Base-by-base conservation (phyloP, 1,139 yeast species). In the Diutina rugosa region DNA sequence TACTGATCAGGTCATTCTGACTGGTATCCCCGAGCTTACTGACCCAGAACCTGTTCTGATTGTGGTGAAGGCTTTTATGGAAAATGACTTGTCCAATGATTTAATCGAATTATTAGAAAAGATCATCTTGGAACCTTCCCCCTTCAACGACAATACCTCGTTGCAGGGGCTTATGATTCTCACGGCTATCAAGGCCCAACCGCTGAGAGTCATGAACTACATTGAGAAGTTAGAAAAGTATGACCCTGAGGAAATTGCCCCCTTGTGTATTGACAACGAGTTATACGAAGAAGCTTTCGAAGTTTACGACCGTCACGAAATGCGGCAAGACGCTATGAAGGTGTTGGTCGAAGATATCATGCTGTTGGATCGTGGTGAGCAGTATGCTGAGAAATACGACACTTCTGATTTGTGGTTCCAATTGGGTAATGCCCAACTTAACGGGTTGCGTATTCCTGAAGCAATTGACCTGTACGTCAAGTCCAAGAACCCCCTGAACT, bases 51-150 rank as follows among this genome's bases (percentile, higher is more conserved):
- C 97, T 57, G 90, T 93, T 61, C 90, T 98, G 9, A 78, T 93
- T 63, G 93, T 97, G 38, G 99, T 93, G 57, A 93, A 91, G 76
- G 95, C 98, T 0, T 91, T 93, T 69, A 90, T 95, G 98, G 90
- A 87, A 62, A 95, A 93, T 61, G 96, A 91, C 62, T 79, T 93
- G 69, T 96, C 97, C 55, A 81, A 83, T 62, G 99, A 95, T 72
- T 82, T 93, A 68, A 89, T 93, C 69, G 99, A 93, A 73, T 80
- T 93, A 62, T 78, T 93, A 64, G 99, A 93, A 72, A 93, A 93
- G 77, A 93, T 93, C 66, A 90, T 95, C 62, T 78, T 93, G 65
- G 99, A 93, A 72, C 97, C 98, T 58, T 90, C 98, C 62, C 96
- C 97, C 63, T 93, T 93, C 76, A 89, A 85, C 65, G 98, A 93